Conservation (phyloP, 371 early-diverging fungal genomes). For the Zychaea mexicana region DNA sequence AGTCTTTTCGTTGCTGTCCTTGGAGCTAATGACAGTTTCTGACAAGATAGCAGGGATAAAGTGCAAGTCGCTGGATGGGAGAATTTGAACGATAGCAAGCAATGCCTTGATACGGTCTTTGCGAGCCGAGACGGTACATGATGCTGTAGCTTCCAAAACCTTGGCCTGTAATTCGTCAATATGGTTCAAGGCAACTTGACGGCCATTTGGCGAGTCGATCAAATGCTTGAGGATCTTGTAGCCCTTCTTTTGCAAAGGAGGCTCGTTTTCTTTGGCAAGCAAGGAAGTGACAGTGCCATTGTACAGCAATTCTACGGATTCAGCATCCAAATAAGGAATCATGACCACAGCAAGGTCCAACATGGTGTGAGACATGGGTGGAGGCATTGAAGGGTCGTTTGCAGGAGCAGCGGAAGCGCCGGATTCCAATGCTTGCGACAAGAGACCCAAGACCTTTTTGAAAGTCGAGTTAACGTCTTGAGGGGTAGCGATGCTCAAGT, state of each 20-base stretch:
- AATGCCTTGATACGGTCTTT: conserved; percentile 72
- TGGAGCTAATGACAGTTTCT: conserved; percentile 90
- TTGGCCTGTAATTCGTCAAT: conserved; percentile 51
- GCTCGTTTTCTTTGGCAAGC: conserved; percentile 68
- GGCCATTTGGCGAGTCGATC: conserved; percentile 50
- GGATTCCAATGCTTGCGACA: conserved; percentile 62
- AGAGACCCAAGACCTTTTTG: conserved; percentile 66
- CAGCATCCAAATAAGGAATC: conserved; percentile 70
- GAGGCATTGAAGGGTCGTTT: conserved; percentile 49
- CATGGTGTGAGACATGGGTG: conserved; percentile 76
- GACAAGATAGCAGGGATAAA: conserved; percentile 86
- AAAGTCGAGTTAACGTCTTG: conserved; percentile 62
- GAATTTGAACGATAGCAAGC: conserved; percentile 49
- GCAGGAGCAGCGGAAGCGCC: conserved; percentile 19
- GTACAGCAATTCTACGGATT: conserved; percentile 58
- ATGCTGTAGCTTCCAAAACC: conserved; percentile 55
- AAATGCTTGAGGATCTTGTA: conserved; percentile 85
- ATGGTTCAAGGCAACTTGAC: conserved; percentile 39
- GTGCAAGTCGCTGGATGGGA: conserved; percentile 70
- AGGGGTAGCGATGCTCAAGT: conserved; percentile 59
- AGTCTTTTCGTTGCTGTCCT: conserved; percentile 92
- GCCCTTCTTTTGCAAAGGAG: conserved; percentile 89
- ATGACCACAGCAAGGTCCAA: conserved; percentile 75
- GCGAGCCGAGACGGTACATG: conserved; percentile 65
- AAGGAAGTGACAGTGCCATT: conserved; percentile 55